Base-by-base conservation (phyloP, 2,329 filamentous ascomycete genomes). In the Lasiodiplodia citricola region DNA sequence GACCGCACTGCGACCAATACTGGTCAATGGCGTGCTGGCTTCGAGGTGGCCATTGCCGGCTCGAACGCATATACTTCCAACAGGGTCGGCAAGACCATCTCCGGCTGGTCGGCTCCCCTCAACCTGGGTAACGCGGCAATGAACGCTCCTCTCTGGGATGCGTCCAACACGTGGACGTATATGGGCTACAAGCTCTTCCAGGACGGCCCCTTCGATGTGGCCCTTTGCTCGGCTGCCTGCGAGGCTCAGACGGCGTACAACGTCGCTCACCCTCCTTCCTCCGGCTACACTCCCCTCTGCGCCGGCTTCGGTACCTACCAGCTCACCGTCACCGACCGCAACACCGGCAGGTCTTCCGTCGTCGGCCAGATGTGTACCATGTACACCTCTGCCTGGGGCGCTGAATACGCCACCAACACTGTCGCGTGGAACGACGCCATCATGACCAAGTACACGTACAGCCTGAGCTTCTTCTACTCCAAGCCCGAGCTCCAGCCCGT, bases 231-330 rank as follows among this genome's bases (percentile, higher is more conserved):
- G 16, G 72, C 72, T n/a, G 70, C 71, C 23, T 79, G 75, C 70
- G 69, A 66, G 23, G 55, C 56, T 5, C 58, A 70, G 52, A 65
- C 21, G 18, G 35, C 47, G 3, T 66, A 55, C 47, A 66, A 66
- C n/a, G 38, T 23, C 37, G 52, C 54, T 16, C 47, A 66, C 31
- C 63, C 63, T 8, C 63, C 63, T 8, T 11, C 63, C 2, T 44
- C 14, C 14, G 63, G 63, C 16, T 54, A 63, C 23, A 35, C 67
- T 21, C 56, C n/a, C 8, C 21, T 38, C 23, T 79, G 76, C 72
- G 72, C 72, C n/a, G 78, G 76, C 70, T 75, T 75, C 71, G 76
- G 78, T 58, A 78, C 77, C 6, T 78, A 79, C 69, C 58, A 77
- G 11, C 70, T 78, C 21, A 69, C 72, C 37, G 74, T 74, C 51